Evolutionary conservation across 345 rosid genomes (phyloP), one percentile per base, ranked within the genome.

Genomic region (Brassica nigra): DNA sequence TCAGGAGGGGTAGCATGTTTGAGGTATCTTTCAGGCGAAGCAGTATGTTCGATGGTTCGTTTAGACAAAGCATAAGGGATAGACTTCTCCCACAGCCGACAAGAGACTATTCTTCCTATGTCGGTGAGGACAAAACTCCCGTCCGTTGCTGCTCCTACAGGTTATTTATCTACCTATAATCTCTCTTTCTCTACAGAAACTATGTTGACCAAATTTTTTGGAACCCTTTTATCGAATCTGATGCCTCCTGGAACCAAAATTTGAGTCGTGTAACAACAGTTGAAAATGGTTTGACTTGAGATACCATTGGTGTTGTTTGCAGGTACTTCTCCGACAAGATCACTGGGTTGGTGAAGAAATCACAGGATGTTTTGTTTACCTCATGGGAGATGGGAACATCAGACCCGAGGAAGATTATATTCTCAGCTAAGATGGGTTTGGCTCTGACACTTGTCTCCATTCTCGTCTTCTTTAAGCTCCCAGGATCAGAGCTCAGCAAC

Each of bases 321-420:
- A 81, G 83, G 77, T 71, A 71, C 63, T 30, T 81, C 58, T 30
- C 34, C 14, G 80, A 81, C 73, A 76, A 65, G 69, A 71, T 81
- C 65, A 81, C 31, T 11, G 70, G 6, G 65, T 11, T 65, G 30
- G 47, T 81, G 47, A 59, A 27, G 62, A 81, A 71, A 65, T 10
- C 52, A 70, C 73, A 76, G 1, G 80, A 81, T 42, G 64, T 70
- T 85, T 86, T 86, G 39, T 73, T 68, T 2, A 20, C 39, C 9
- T 93, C 84, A 2, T 78, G 82, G 82, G 76, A 85, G 73, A 92
- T 90, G 96, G 97, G 98, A 18, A 80, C 74, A 62, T 78, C 89
- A 8, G 98, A 94, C 79, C 98, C 93, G 10, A 85, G 98, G 76
- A 94, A 94, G 80, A 65, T 94, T 54, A 84, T 92, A 15, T 94